Evolutionary conservation across 768 basidiomycete species (phyloP), one percentile per base, ranked within the genome.

Genomic region (Cubamyces lactineus): DNA sequence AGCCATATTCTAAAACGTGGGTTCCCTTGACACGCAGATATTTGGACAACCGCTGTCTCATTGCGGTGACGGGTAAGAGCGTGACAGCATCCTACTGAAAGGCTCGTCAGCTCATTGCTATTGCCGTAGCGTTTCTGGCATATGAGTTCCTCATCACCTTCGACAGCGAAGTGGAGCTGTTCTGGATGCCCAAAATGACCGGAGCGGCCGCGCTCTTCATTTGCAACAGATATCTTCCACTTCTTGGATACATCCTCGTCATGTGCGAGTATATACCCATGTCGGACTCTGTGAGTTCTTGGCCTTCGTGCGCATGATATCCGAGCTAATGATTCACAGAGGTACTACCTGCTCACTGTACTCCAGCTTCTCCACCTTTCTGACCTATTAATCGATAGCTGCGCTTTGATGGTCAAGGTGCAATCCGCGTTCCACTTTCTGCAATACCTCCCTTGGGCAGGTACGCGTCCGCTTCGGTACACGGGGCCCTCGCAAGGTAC

Each of bases 91-190:
- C 1, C 34, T 34, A 1, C 34, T 34, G 5, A 11, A 1, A 34
- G 6, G 34, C 34, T 28, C 34, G 34, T 34, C 11, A 6, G 34
- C 34, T 34, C 9, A 34, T 7, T 28, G 28, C 28, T 7, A 7
- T 28, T 7, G 28, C 28, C 28, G 34, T 34, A 64, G 63, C 50
- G 0, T 23, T 64, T 9, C 30, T 61, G 2, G 13, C 47, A 1
- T 66, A 47, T 17, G 61, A 66, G 11, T 49, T 51, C 38, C 28
- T 53, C n/a, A 40, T 66, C 15, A 62, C 65, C 2, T 39, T 61
- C 15, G 59, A 55, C 23, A 53, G 54, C 16, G 65, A 66, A 38
- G 54, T 63, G 11, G 49, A 57, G 19, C 42, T 59, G 23, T 59
- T 66, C 40, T 66, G 65, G 65, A 16, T 45, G 28, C 46, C 46